Conservation (phyloP, 1,284 basidiomycete genomes). For the Tremellales sp. region DNA sequence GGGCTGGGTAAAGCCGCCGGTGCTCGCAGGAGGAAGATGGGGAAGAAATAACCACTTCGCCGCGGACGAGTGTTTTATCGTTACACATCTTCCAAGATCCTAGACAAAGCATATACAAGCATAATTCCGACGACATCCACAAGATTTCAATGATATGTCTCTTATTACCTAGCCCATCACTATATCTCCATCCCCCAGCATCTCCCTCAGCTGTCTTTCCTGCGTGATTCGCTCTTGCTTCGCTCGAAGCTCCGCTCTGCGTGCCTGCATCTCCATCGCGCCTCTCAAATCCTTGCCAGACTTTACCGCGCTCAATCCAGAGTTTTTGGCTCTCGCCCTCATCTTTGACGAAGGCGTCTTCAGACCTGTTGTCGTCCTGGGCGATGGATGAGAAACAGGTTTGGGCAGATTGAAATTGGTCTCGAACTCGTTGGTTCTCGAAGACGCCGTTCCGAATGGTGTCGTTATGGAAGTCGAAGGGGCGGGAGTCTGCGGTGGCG, state of each 20-base stretch:
- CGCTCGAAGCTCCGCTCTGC: constrained; percentile 31
- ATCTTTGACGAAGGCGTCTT: constrained; percentile 5
- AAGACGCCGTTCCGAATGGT: constrained; percentile 32
- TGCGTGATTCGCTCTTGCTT: constrained; percentile 32
- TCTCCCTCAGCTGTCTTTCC: constrained; percentile 36
- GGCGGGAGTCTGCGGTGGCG: background rate
- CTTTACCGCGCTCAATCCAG: constrained; percentile 28
- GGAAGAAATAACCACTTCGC: constrained; percentile 33
- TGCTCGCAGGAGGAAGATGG: constrained; percentile 43
- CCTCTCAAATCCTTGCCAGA: constrained; percentile 21
- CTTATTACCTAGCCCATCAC: background rate
- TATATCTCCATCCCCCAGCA: constrained; percentile 22
- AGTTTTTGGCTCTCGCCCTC: constrained; percentile 1
- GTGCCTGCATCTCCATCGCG: constrained; percentile 27
- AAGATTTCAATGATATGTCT: too few relatives aligned
- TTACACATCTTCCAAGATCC: too few relatives aligned
- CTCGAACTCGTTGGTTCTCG: constrained; percentile 21
- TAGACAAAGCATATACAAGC: too few relatives aligned
- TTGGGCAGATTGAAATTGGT: constrained; percentile 15
- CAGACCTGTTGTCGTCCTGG: constrained; percentile 6
- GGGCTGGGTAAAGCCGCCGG: constrained; percentile 39
- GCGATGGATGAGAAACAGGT: constrained; percentile 5
- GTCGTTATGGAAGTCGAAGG: constrained; percentile 8
- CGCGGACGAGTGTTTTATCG: too few relatives aligned
- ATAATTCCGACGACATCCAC: too few relatives aligned